Evolutionary conservation across 176 grass and related monocot genomes (phyloP).

Genomic region (Bolboschoenus planiculmis): DNA sequence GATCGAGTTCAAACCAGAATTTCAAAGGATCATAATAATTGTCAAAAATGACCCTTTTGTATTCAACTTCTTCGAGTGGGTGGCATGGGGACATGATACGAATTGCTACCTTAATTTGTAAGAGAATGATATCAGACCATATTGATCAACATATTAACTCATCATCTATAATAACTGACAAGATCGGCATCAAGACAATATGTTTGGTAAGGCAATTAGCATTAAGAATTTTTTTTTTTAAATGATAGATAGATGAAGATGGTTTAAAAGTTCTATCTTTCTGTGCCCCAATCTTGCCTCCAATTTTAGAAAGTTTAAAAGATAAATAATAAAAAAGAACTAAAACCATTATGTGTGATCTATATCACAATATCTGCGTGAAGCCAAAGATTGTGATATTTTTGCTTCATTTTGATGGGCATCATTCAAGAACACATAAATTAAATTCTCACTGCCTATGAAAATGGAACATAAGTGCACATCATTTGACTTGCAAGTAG

Average conservation of each 20-base stretch:
- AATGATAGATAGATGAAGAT: neutral
- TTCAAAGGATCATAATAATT: slow-evolving; percentile 67
- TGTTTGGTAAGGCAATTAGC: neutral
- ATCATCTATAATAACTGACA: neutral
- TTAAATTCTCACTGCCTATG: neutral
- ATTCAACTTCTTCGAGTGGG: slow-evolving; percentile 52
- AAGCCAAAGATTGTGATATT: neutral
- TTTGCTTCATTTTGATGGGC: neutral
- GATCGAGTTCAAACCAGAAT: slow-evolving; percentile 91
- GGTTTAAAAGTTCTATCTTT: neutral
- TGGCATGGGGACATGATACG: slow-evolving; percentile 38
- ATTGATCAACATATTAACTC: neutral
- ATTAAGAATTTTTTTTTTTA: too few species aligned
- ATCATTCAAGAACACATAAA: neutral
- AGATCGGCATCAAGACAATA: slow-evolving; percentile 13
- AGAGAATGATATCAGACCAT: slow-evolving; percentile 22
- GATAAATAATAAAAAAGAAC: neutral
- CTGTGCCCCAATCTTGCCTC: neutral
- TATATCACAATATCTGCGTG: neutral
- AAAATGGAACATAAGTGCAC: neutral
- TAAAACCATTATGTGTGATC: neutral
- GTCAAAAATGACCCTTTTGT: slow-evolving; percentile 53
- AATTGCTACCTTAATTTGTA: slow-evolving; percentile 50
- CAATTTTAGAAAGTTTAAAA: neutral
- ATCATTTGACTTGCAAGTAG: neutral